A percentile compares a stretch with the other conserved stretches of the same genome.
These are phyloP conservation scores for Sugiyamaella smithiae DNA, from an alignment of 805 yeast genomes.

Conservation along the genomic window DNA sequence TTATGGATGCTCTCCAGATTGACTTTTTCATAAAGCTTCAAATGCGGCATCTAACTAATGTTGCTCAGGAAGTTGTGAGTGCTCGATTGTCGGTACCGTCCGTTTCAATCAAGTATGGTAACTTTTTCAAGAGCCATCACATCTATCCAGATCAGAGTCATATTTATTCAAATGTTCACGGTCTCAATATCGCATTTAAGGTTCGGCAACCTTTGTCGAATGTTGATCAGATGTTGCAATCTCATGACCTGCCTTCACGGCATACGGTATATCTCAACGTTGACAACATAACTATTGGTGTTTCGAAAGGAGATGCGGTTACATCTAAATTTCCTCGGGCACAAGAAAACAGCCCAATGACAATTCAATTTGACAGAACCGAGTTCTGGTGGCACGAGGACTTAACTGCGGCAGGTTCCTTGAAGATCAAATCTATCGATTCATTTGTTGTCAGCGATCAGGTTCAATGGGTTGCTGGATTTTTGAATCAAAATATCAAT, in stretches of 20 bases:
- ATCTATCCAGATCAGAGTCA: constrained; percentile 16
- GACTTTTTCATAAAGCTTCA: constrained; percentile 50
- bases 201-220: constrained; percentile 12
- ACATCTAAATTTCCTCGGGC: constrained; percentile 9
- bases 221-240: constrained; percentile 22
- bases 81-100: constrained; percentile 49
- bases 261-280: constrained; percentile 21
- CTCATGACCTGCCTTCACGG: constrained; percentile 14
- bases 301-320: not conserved
- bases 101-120: constrained; percentile 21
- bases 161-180: constrained; percentile 19
- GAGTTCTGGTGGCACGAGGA: constrained; percentile 37
- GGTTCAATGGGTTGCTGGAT: constrained; percentile 32
- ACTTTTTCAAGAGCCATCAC: not conserved
- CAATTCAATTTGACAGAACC: constrained; percentile 29
- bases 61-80: constrained; percentile 40
- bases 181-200: constrained; percentile 21
- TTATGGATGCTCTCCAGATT: constrained; percentile 65
- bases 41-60: constrained; percentile 30
- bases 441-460: constrained; percentile 35
- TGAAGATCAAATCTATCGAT: constrained; percentile 34
- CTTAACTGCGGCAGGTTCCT: constrained; percentile 20
- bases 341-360: constrained; percentile 24
- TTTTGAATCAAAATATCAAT: constrained; percentile 21
- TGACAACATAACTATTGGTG: constrained; percentile 24